Base-by-base conservation (phyloP, 2,329 filamentous ascomycete species). In the Pyrenophora teres region DNA sequence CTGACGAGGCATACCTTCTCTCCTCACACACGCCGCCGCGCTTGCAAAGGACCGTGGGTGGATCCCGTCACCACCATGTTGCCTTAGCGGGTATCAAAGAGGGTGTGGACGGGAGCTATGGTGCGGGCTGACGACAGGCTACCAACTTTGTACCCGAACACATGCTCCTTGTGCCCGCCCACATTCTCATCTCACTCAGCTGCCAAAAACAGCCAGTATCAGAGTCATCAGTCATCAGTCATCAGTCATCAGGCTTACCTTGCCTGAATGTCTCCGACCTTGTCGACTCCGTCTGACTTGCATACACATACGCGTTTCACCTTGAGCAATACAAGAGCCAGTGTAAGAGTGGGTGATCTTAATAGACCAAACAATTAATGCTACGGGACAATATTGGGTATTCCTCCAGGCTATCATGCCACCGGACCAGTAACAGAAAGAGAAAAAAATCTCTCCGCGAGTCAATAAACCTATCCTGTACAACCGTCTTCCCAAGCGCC, bases 401-500 rank as follows among this genome's bases (percentile, higher is more conserved):
- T 59, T 62, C 57, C 54, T 60, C 62, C 59, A 39, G 60, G 59
- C 57, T 52, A 53, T 54, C 31, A 54, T 60, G 57, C 54, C 59
- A 30, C 54, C 50, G 53, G 57, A 40, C 49, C 51, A 62, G 35
- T 40, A 43, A 47, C 57, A 45, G 5, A 27, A 39, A 62, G 15
- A 15, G 15, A 15, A 15, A 15, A 15, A 15, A 15, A 15, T 15
- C 15, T 15, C 58, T 63, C 57, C 64, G 53, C 57, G 51, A 50
- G 48, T 48, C 46, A 56, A 56, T 54, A 44, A 60, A 61, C 56
- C 56, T 54, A 55, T 57, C 42, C 49, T 58, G 46, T 54, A 44
- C 54, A 44, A 40, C 41, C 45, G 50, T 57, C 56, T 55, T 25
- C 55, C 63, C 59, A 53, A 61, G 66, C 68, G 67, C 69, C 70